Conservation (phyloP, 2,329 filamentous ascomycete genomes). For the Mariannaea sp. region DNA sequence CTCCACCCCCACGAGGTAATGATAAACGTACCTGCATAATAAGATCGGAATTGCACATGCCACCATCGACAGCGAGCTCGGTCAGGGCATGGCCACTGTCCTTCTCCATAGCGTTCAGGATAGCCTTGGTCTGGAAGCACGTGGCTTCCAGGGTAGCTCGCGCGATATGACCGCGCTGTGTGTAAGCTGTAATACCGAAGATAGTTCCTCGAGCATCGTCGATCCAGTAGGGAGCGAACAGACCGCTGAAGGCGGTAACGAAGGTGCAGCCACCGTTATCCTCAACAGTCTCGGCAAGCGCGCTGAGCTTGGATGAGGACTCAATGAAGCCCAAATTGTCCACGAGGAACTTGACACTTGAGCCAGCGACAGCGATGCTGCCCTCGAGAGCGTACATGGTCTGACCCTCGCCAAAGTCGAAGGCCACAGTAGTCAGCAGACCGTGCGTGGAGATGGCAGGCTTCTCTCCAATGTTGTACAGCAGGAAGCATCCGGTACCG, state of each 20-base stretch:
- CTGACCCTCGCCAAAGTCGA: conserved; percentile 70
- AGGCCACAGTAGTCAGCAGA: conserved; percentile 76
- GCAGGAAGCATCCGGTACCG: conserved; percentile 81
- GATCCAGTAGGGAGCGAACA: conserved; percentile 86
- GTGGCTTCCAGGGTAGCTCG: conserved; percentile 80
- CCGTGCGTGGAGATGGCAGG: conserved; percentile 80
- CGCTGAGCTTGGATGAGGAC: conserved; percentile 51
- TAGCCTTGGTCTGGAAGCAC: conserved; percentile 83
- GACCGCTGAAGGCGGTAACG: conserved; percentile 79
- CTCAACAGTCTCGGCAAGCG: conserved; percentile 53
- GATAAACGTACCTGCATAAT: conserved; percentile 67
- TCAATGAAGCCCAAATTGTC: conserved; percentile 62
- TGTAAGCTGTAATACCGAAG: conserved; percentile 78
- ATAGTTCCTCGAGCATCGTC: conserved; percentile 82
- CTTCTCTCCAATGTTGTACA: conserved; percentile 81
- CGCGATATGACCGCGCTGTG: conserved; percentile 76
- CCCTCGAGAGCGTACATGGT: conserved; percentile 78
- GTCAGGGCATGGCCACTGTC: conserved; percentile 75
- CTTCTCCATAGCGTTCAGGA: conserved; percentile 79
- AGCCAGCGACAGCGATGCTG: conserved; percentile 77
- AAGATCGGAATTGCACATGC: conserved; percentile 80
- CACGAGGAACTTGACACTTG: conserved; percentile 71
- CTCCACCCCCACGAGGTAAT: not conserved
- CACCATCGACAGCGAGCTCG: conserved; percentile 80
- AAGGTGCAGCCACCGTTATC: conserved; percentile 79